Conservation (phyloP, 2,329 filamentous ascomycete species). For the Pyrenophora graminea region DNA sequence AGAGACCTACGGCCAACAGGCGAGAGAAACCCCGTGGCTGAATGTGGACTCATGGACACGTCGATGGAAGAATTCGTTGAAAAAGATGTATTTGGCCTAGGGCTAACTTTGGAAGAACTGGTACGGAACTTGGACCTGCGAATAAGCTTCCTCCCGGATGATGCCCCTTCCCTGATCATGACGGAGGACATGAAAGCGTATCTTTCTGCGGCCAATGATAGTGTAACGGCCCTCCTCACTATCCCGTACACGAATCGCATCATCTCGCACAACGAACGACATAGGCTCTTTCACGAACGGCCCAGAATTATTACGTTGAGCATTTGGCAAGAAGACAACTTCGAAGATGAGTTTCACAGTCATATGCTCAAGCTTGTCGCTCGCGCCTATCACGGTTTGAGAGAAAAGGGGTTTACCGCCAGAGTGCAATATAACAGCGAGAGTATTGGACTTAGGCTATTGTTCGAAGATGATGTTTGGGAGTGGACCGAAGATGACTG, state of each 20-base stretch:
- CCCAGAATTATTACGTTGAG: constrained; percentile 3
- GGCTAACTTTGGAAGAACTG: constrained; percentile 6
- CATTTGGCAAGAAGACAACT: constrained; percentile 5
- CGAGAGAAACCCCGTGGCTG: neutral
- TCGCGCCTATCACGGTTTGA: constrained; percentile 5
- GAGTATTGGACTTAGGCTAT: neutral
- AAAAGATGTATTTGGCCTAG: constrained; percentile 12
- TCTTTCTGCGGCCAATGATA: neutral
- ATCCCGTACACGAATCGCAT: constrained; percentile 4
- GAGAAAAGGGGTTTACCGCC: constrained; percentile 5
- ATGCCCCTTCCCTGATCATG: neutral
- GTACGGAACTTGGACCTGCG: constrained; percentile 10
- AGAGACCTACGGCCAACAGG: constrained; percentile 8
- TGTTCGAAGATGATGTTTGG: constrained; percentile 10
- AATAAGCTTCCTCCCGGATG: constrained; percentile 1
- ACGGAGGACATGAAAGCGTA: neutral
- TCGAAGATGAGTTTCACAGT: neutral
- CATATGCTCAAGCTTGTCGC: constrained; percentile 3
- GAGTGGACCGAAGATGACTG: constrained; percentile 9
- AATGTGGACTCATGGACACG: constrained; percentile 1
- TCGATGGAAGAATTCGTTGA: constrained; percentile 6
- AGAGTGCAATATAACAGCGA: constrained; percentile 10
- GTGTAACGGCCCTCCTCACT: neutral
- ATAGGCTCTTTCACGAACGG: neutral
- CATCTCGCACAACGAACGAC: constrained; percentile 1